Evolutionary conservation across 208 protist species (phyloP).

Genomic region (Histomonas meleagridis): DNA sequence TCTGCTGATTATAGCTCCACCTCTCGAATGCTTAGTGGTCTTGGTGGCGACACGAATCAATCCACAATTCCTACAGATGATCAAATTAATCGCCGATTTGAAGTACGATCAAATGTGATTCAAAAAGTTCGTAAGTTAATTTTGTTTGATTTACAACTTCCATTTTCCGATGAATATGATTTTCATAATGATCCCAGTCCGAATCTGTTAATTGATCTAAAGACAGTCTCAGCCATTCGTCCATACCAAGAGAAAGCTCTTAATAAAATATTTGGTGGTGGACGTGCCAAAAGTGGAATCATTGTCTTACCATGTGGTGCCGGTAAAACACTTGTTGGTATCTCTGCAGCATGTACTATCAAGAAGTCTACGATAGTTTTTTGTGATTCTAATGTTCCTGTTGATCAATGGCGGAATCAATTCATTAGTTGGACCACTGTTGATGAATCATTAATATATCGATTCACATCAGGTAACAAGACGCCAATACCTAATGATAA

Average conservation of each 20-base stretch:
- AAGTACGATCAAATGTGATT: background rate
- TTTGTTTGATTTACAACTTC: background rate
- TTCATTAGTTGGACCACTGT: constrained; percentile 44
- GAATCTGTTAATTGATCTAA: constrained; percentile 63
- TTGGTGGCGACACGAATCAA: background rate
- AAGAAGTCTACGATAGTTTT: constrained; percentile 30
- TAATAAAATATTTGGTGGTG: constrained; percentile 66
- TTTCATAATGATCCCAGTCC: constrained; percentile 50
- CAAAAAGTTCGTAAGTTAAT: background rate
- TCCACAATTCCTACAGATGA: background rate
- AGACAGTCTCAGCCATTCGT: constrained; percentile 54
- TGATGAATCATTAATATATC: background rate
- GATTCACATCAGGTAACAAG: background rate
- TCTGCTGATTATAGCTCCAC: background rate
- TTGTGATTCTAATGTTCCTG: constrained; percentile 38
- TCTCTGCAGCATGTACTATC: constrained; percentile 57
- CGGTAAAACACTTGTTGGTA: constrained; percentile 96
- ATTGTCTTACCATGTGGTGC: constrained; percentile 97
- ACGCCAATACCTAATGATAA: constrained; percentile 18
- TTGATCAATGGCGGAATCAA: constrained; percentile 48
- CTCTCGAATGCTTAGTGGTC: background rate
- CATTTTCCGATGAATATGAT: constrained; percentile 62
- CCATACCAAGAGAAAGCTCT: constrained; percentile 63
- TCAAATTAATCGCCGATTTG: background rate
- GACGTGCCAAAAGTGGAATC: constrained; percentile 68